Base-by-base conservation (phyloP, 805 yeast genomes). In the Zygosaccharomyces gambellarensis region DNA sequence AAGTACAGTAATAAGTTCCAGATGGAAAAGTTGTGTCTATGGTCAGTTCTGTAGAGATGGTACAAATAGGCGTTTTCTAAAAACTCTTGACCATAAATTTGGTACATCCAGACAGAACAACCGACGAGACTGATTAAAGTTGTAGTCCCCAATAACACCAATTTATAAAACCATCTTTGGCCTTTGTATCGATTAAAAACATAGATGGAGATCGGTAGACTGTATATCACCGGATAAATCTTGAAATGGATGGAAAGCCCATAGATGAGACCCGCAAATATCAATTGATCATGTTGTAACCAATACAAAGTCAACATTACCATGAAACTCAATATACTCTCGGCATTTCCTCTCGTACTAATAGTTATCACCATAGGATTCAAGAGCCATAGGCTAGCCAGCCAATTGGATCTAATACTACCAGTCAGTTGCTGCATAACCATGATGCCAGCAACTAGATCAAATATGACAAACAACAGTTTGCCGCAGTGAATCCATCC, bases 311-410 rank as follows among this genome's bases (percentile, higher is more conserved):
- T 69, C 6, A 76, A 62, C 75, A 89, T 78, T 3, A 90, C 77
- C 56, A 92, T 71, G 29, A 87, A 90, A 2, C 95, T 88, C 41
- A 94, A 67, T 1, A 94, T 75, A 53, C 97, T 90, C 62, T 94
- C 99, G 0, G 96, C 85, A 25, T 94, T 87, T 1, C 99, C 99
- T 41, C 99, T 74, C 0, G 97, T 89, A 55, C 92, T 83, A 43
- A 94, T 94, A 0, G 96, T 89, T 29, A 85, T 80, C 0, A 90
- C 98, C 94, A 94, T 87, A 12, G 99, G 98, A 64, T 94, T 94
- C 57, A 89, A 73, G 17, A 94, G 73, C 98, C 98, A 94, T 4
- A 92, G 69, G 2, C 84, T 67, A 10, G 82, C 66, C 38, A 82
- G 71, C 5, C 72, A 55, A 76, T 50, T 10, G 55, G 38, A 25